Percentiles rank a stretch among this genome's conserved stretches.
Evolutionary conservation across 805 yeast species (phyloP).

Genomic region (Saccharomycopsis sp.): DNA sequence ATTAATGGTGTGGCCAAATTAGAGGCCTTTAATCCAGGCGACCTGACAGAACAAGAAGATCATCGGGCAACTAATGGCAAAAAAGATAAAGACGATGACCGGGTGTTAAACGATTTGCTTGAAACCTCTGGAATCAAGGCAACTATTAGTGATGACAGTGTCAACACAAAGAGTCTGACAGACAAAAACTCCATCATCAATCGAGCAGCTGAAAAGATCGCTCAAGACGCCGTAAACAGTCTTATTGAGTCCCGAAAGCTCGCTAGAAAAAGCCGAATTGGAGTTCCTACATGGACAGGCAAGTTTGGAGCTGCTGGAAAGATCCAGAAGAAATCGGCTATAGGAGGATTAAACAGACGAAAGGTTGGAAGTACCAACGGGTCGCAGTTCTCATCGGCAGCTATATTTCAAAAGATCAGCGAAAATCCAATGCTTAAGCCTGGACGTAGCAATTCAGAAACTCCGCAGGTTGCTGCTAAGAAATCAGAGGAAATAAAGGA

Average conservation of each 20-base stretch:
- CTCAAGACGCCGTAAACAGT: conserved; percentile 47
- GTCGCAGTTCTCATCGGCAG: conserved; percentile 14
- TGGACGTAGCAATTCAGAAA: conserved; percentile 8
- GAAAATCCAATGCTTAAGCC: conserved; percentile 7
- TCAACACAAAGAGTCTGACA: conserved; percentile 44
- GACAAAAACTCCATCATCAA: conserved; percentile 36
- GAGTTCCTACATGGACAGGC: conserved; percentile 97
- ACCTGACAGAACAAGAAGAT: conserved; percentile 33
- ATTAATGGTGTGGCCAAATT: conserved; percentile 70
- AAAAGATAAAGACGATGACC: conserved; percentile 44
- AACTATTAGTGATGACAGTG: conserved; percentile 70
- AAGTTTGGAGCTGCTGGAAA: conserved; percentile 80
- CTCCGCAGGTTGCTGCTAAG: conserved; percentile 16
- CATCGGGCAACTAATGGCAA: conserved; percentile 22
- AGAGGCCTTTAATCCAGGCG: conserved; percentile 53
- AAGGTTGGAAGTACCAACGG: not conserved
- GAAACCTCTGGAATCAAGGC: conserved; percentile 65
- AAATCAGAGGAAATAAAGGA: conserved; percentile 8
- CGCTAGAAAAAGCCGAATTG: conserved; percentile 43
- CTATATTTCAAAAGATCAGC: conserved; percentile 2
- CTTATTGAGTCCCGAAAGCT: conserved; percentile 47
- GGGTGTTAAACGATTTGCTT: conserved; percentile 71
- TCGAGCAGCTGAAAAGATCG: conserved; percentile 53
- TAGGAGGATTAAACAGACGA: not conserved
- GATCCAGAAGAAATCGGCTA: conserved; percentile 22